Evolutionary conservation across 2,329 filamentous ascomycete species (phyloP), one percentile per base, ranked within the genome.

Genomic region (Aspergillus alliaceus): DNA sequence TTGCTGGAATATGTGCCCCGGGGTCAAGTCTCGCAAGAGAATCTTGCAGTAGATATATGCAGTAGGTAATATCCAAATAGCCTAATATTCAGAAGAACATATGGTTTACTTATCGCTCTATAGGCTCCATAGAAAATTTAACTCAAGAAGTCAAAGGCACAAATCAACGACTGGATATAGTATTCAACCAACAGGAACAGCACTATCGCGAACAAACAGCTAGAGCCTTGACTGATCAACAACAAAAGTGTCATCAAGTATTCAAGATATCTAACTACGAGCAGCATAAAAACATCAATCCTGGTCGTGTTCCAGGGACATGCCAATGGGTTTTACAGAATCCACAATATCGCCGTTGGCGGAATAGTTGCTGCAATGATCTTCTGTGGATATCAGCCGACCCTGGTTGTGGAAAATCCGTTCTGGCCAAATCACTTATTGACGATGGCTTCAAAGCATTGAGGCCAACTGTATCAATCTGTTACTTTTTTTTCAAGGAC

Each of bases 361-460:
- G 12, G 32, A 18, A 64, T 4, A 69, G 53, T 32, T 2, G 7
- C 1, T 7, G 29, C 3, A 59, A 68, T 35, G 61, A 66, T 54
- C 64, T 77, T 20, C 69, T 78, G 20, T 77, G 69, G 75, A 64
- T 77, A 6, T 75, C 73, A 14, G 75, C 75, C 1, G 73, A 76
- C 53, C 74, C 73, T 18, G 75, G 75, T 25, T 77, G 72, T 56
- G 74, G 75, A 4, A 78, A 77, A 58, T 77, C 74, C 22, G 75
- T 77, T 0, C 64, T 78, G 0, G 58, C 72, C 0, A 69, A 64
- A 60, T 70, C 66, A 2, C 63, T 78, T 0, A 63, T 77, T 9
- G 69, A 77, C 46, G 29, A 68, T 2, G 61, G 68, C 27, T 57
- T 75, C 7, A 40, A 52, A 18, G 56, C 9, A 34, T 53, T 37